Evolutionary conservation across 192 early-diverging fungal genomes (phyloP).

Genomic region (Obelidium mucronatum): DNA sequence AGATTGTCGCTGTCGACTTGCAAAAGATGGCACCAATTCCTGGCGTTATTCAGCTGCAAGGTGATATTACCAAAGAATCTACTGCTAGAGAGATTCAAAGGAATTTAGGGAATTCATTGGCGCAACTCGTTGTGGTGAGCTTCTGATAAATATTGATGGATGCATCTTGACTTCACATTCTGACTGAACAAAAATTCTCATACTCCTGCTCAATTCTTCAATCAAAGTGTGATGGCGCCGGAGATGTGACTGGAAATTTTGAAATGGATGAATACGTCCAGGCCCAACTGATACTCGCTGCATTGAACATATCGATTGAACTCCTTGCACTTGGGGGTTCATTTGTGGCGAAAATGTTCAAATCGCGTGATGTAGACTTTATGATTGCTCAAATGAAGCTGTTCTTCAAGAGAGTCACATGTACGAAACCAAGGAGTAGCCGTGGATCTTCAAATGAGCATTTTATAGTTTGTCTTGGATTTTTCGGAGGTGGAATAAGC

Average conservation of each 20-base stretch:
- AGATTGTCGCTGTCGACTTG: conserved; percentile 94
- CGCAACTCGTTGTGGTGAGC: conserved; percentile 83
- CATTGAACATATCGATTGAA: conserved; percentile 96
- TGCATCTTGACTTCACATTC: not conserved
- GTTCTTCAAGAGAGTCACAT: conserved; percentile 91
- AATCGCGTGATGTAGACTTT: conserved; percentile 92
- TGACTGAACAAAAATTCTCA: too few species aligned
- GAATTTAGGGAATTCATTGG: conserved; percentile 86
- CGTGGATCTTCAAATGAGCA: conserved; percentile 82
- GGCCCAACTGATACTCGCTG: conserved; percentile 91
- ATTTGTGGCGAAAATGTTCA: conserved; percentile 98
- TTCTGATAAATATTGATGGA: not conserved
- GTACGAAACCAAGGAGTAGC: conserved; percentile 92
- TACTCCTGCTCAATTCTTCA: not conserved
- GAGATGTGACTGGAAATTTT: conserved; percentile 88
- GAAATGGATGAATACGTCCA: conserved; percentile 99
- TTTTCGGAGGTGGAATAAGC: not conserved
- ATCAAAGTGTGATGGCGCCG: conserved; percentile 62
- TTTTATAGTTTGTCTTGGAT: conserved; percentile 34
- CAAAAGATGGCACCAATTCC: conserved; percentile 96
- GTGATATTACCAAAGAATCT: conserved; percentile 95
- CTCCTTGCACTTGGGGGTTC: conserved; percentile 89
- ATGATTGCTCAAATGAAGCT: conserved; percentile 90
- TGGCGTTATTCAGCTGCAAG: conserved; percentile 94
- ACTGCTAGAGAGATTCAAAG: conserved; percentile 92